These are phyloP conservation scores for Diaporthe batatas DNA, from an alignment of 2,329 filamentous ascomycete species.

Conservation along the genomic window DNA sequence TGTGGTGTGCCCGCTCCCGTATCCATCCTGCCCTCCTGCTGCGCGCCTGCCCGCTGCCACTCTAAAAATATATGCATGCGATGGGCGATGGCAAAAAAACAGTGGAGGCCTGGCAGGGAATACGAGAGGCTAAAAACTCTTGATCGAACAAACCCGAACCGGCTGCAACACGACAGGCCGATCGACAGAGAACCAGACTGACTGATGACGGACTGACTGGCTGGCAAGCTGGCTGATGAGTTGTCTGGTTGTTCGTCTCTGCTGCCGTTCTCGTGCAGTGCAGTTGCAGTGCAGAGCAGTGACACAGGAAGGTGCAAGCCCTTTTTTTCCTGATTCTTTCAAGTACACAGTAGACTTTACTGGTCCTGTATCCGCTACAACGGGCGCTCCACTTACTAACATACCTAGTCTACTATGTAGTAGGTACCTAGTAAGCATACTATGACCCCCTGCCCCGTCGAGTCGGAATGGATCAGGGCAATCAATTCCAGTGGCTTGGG, in stretches of 20 bases:
- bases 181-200: slow-evolving; percentile 14
- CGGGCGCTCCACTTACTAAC: slow-evolving; percentile 20
- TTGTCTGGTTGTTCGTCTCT: neutral
- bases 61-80: slow-evolving; percentile 41
- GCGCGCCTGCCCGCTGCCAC: neutral
- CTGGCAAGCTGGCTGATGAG: slow-evolving; percentile 10
- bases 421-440: too few species aligned
- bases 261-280: slow-evolving; percentile 7
- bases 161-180: slow-evolving; percentile 35
- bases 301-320: neutral
- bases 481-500: slow-evolving; percentile 29
- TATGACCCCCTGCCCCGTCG: neutral
- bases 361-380: slow-evolving; percentile 24
- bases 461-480: slow-evolving; percentile 28
- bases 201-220: slow-evolving; percentile 27
- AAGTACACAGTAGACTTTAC: too few species aligned
- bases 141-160: slow-evolving; percentile 24
- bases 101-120: slow-evolving; percentile 37
- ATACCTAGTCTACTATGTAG: too few species aligned
- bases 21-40: neutral
- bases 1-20: slow-evolving; percentile 26
- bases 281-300: slow-evolving; percentile 13
- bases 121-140: slow-evolving; percentile 40
- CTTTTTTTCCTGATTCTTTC: neutral
- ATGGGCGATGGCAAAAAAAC: slow-evolving; percentile 38